Conservation (phyloP, 2,329 filamentous ascomycete genomes). For the Lachnellula cervina region DNA sequence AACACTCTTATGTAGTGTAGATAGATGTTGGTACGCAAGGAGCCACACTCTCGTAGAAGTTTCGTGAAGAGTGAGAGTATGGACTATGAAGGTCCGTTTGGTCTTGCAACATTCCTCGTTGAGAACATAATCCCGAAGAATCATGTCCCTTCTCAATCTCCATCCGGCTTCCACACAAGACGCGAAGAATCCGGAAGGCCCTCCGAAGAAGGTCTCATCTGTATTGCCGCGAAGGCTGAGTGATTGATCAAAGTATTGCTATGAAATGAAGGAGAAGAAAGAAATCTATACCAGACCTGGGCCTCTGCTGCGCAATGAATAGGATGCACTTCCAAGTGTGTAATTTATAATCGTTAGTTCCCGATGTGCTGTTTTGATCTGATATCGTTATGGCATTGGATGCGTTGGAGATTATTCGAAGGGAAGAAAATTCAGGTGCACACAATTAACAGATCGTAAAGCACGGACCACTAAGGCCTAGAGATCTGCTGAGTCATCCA, state of each 20-base stretch:
- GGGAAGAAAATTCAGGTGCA: background rate
- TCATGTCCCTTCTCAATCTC: constrained; percentile 35
- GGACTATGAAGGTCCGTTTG: constrained; percentile 51
- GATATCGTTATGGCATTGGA: too few species aligned
- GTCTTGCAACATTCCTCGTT: constrained; percentile 43
- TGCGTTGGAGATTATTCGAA: too few species aligned
- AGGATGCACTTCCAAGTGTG: too few species aligned
- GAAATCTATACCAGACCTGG: background rate
- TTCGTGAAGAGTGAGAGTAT: constrained; percentile 43
- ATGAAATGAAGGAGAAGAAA: background rate
- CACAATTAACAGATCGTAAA: too few species aligned
- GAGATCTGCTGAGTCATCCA: background rate
- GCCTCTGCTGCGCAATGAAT: too few species aligned
- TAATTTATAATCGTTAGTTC: too few species aligned
- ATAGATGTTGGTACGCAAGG: constrained; percentile 46
- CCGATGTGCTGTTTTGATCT: too few species aligned
- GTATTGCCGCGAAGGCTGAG: constrained; percentile 38
- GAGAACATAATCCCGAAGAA: constrained; percentile 31
- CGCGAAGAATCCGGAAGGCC: constrained; percentile 41
- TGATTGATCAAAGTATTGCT: constrained; percentile 38
- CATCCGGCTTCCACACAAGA: constrained; percentile 42
- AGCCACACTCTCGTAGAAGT: constrained; percentile 44
- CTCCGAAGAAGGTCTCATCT: constrained; percentile 40
- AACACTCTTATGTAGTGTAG: too few species aligned
- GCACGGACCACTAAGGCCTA: too few species aligned